Percentiles rank a stretch among this genome's conserved stretches.
Conservation (phyloP, 768 basidiomycete genomes). For the Agrocybe chaxingu region DNA sequence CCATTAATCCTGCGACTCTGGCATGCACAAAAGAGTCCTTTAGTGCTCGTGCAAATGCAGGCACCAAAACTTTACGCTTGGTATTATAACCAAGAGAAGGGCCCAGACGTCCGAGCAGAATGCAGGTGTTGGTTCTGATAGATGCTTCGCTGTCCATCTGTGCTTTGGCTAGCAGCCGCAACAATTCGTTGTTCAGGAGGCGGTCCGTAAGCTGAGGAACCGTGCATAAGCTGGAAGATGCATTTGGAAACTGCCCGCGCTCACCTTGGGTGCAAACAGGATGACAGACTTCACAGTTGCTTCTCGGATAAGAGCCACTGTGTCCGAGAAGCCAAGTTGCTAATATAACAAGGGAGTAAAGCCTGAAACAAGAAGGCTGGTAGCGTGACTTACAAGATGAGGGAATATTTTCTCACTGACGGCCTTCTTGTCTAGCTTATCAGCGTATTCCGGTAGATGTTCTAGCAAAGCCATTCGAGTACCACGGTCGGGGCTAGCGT, state of each 20-base stretch:
- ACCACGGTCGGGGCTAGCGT: slow-evolving; percentile 86
- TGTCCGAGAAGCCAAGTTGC: slow-evolving; percentile 97
- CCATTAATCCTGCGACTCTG: slow-evolving; percentile 91
- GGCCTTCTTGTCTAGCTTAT: slow-evolving; percentile 80
- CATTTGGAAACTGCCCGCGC: slow-evolving; percentile 3
- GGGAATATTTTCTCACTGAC: slow-evolving; percentile 93
- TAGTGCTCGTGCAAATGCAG: slow-evolving; percentile 86
- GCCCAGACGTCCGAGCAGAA: slow-evolving; percentile 88
- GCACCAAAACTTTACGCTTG: slow-evolving; percentile 94
- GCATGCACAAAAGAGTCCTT: slow-evolving; percentile 93
- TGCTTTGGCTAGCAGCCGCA: slow-evolving; percentile 88
- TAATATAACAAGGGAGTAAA: slow-evolving; percentile 24
- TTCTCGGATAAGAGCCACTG: slow-evolving; percentile 91
- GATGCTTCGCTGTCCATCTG: slow-evolving; percentile 92
- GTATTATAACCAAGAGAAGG: slow-evolving; percentile 84
- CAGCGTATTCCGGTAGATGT: slow-evolving; percentile 76
- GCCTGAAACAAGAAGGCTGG: not conserved
- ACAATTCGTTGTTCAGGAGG: slow-evolving; percentile 92
- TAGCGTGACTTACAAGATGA: slow-evolving; percentile 60
- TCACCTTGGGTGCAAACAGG: slow-evolving; percentile 80
- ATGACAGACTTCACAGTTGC: slow-evolving; percentile 89
- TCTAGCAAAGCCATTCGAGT: slow-evolving; percentile 93
- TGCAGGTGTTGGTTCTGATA: slow-evolving; percentile 96
- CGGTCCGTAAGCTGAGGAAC: slow-evolving; percentile 74
- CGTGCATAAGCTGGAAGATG: slow-evolving; percentile 2